Conservation (phyloP, 805 yeast species). For the Kazachstania martiniae region DNA sequence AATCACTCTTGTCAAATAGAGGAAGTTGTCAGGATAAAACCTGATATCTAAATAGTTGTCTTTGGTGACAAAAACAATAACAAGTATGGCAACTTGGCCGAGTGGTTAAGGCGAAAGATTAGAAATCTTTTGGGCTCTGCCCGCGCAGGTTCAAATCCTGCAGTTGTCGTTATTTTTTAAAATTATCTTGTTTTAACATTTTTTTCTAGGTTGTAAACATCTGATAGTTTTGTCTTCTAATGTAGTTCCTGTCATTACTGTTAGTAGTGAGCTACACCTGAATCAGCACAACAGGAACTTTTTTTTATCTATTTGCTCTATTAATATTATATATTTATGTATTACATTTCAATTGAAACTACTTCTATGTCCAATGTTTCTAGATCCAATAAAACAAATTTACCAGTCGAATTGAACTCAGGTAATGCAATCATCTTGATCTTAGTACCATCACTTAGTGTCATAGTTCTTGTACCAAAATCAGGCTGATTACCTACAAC, state of each 20-base stretch:
- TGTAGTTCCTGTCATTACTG: too few species aligned
- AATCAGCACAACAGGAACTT: too few species aligned
- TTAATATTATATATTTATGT: conserved; percentile 1
- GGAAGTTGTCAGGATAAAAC: too few species aligned
- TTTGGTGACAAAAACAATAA: too few species aligned
- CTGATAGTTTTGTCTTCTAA: too few species aligned
- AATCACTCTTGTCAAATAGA: too few species aligned
- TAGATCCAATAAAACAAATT: conserved; percentile 51
- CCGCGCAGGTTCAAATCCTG: conserved; percentile 66
- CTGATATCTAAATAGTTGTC: too few species aligned
- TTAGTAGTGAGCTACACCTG: too few species aligned
- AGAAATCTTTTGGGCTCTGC: conserved; percentile 49
- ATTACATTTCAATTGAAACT: conserved; percentile 26
- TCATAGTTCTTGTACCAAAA: conserved; percentile 38
- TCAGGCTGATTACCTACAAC: conserved; percentile 75
- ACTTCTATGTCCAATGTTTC: conserved; percentile 45
- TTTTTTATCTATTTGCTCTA: too few species aligned
- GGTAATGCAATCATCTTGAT: conserved; percentile 63
- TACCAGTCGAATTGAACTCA: conserved; percentile 51
- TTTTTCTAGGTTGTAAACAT: too few species aligned
- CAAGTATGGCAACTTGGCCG: conserved; percentile 39
- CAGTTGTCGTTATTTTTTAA: conserved; percentile 33
- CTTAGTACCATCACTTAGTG: conserved; percentile 24
- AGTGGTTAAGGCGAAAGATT: conserved; percentile 60
- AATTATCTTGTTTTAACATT: too few species aligned